Evolutionary conservation across 2,329 filamentous ascomycete genomes (phyloP), one percentile per base, ranked within the genome.

Genomic region (Biscogniauxia marginata): DNA sequence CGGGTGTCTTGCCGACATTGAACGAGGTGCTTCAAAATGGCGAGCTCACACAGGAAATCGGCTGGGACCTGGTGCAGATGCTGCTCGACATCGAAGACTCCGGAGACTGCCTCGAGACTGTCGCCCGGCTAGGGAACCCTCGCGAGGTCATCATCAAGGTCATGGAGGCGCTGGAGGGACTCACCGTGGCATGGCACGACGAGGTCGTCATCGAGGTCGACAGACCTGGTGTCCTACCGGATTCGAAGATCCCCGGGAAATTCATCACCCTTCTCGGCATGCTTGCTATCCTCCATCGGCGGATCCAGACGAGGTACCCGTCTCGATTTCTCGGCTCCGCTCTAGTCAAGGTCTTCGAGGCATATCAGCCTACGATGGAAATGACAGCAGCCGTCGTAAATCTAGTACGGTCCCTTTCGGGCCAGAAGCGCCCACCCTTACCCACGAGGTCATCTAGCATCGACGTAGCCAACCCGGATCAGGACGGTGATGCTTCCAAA

Each of bases 121-220:
- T 93, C 52, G 90, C 90, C 25, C 83, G 86, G 21, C 79, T 91
- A 43, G 90, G 90, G 50, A 95, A 93, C 68, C 90, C 90, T 1
- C 80, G 90, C 50, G 90, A 95, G 72, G 88, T 92, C 47, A 88
- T 93, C 57, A 78, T 95, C 64, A 93, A 93, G 70, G 85, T 91
- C 24, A 86, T 90, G 22, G 89, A 93, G 70, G 83, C 84, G 13
- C 76, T 95, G 58, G 84, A 88, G 51, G 66, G 82, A 16, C 75
- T 89, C 4, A 74, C 80, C 5, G 79, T 83, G 48, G 71, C 73
- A 4, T 70, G 73, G 46, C 67, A 70, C 39, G 74, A 77, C n/a
- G 74, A 79, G 22, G 73, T 74, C 7, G 74, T 74, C 47, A 68
- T 72, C 1, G 73, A 73, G 1, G 67, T 62, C 9, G 73, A 75